Base-by-base conservation (phyloP, 257 asterid species). In the Thymus quinquecostatus region DNA sequence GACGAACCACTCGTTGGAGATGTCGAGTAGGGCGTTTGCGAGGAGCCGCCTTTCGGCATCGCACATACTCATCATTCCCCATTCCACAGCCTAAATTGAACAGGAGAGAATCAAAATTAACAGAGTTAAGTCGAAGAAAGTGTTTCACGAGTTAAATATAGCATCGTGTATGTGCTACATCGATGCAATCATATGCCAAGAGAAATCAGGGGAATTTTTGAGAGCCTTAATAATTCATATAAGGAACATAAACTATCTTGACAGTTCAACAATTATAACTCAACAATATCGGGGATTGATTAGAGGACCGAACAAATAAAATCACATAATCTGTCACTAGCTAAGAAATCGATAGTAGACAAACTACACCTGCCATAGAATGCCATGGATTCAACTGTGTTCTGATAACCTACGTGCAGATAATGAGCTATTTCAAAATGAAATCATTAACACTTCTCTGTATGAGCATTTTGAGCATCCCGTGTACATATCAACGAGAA, bases 51-150 rank as follows among this genome's bases (percentile, higher is more conserved):
- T 84, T 65, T 90, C 98, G 0, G 96, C 98, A 79, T 92, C 94
- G 1, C 92, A 84, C 98, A 92, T 92, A 76, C 85, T 92, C 84
- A 84, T 84, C 78, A 27, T 78, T 64, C 98, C 98, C 98, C 96
- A 92, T 50, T 82, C 89, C 0, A 82, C 85, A 41, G 72, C 70
- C 89, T 84, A 59, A 6, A 10, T 29, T 47, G 62, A 59, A n/a
- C 54, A 50, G 59, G 67, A 60, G 44, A 53, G 51, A 64, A 65
- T 40, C 41, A 5, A 21, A 63, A 43, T 68, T 28, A 66, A 67
- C 63, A 60, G 21, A 41, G 64, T 51, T 40, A 44, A 51, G 21
- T 61, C 51, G 3, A 55, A 60, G 32, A 44, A 50, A 21, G 56
- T 4, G 38, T 50, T 51, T 14, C 60, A 12, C 10, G 33, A 41